These are phyloP conservation scores for Musa itinerans DNA, from an alignment of 176 grass and related monocot species.

Conservation along the genomic window DNA sequence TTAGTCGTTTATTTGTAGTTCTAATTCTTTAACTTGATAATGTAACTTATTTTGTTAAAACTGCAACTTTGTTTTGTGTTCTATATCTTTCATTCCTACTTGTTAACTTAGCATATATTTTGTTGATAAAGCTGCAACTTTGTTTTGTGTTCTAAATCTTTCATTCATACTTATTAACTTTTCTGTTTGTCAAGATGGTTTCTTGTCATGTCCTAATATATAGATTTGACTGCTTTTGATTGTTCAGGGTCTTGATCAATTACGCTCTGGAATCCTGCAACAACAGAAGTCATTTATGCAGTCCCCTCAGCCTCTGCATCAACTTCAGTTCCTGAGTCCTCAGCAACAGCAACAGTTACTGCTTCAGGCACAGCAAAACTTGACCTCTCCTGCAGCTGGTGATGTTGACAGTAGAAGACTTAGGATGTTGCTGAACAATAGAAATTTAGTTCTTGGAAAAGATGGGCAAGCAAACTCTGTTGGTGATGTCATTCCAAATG, in stretches of 20 bases:
- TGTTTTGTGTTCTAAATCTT: background rate
- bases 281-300: constrained; percentile 63
- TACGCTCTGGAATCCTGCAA: constrained; percentile 73
- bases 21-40: too few species aligned
- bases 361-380: constrained; percentile 77
- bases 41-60: too few species aligned
- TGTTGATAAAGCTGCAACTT: too few species aligned
- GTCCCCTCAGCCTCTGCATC: constrained; percentile 53
- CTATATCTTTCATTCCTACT: background rate
- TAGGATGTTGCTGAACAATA: constrained; percentile 53
- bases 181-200: background rate
- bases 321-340: constrained; percentile 69
- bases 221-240: constrained; percentile 13
- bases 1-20: too few species aligned
- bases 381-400: constrained; percentile 28
- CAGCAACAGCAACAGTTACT: constrained; percentile 62
- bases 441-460: constrained; percentile 43
- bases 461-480: constrained; percentile 41
- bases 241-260: constrained; percentile 66
- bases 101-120: background rate
- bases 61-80: background rate
- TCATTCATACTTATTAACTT: background rate
- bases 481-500: constrained; percentile 41
- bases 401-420: constrained; percentile 71
- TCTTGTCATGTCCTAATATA: background rate